These are phyloP conservation scores for Macrotyloma uniflorum DNA, from an alignment of 306 rosid species.

Conservation along the genomic window DNA sequence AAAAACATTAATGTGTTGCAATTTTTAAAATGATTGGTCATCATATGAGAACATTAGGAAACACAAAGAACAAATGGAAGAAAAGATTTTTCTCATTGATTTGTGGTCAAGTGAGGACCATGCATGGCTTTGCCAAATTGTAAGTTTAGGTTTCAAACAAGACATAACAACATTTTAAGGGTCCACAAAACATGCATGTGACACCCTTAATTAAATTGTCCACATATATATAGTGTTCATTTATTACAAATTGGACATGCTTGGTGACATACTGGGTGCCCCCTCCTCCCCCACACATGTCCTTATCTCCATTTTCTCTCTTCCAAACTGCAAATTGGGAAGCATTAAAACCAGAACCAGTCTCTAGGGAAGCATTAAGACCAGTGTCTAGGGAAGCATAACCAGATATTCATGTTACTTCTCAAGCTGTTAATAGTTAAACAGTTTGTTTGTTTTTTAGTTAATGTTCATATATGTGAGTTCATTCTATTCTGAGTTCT, in stretches of 20 bases:
- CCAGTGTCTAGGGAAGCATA: not conserved
- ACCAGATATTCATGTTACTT: not conserved
- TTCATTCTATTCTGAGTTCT: not conserved
- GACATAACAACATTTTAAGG: slow-evolving; percentile 5
- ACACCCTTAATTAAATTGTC: slow-evolving; percentile 13
- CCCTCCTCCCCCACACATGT: not conserved
- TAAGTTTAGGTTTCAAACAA: not conserved
- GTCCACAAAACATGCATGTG: not conserved
- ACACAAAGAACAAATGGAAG: not conserved
- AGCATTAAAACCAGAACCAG: not conserved
- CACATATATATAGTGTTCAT: not conserved
- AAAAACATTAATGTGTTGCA: too few species aligned
- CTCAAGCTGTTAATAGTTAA: not conserved
- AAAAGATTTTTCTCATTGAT: not conserved
- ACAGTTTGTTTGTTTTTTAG: not conserved
- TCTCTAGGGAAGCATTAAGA: not conserved
- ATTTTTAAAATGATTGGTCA: too few species aligned
- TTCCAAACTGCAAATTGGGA: not conserved
- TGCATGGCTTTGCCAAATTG: slow-evolving; percentile 24
- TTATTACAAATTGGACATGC: not conserved
- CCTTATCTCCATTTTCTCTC: not conserved
- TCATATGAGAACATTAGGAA: too few species aligned
- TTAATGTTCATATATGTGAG: not conserved
- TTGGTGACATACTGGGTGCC: not conserved
- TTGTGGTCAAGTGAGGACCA: not conserved